Conservation (phyloP, 2,329 filamentous ascomycete species). For the Myriosclerotinia duriaeana region DNA sequence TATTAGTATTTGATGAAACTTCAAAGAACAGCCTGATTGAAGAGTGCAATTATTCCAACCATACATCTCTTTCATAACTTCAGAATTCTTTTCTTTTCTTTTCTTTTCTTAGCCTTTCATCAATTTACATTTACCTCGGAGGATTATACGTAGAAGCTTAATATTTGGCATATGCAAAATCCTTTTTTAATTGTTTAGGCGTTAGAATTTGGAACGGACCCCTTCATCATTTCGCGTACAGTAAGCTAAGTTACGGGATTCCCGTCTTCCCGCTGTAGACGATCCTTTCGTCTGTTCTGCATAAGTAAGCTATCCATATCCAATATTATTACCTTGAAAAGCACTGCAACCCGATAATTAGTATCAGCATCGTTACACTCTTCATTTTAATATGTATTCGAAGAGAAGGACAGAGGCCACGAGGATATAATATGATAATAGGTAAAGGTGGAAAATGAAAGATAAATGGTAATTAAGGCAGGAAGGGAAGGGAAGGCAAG, state of each 20-base stretch:
- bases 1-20: conserved; percentile 1
- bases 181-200: background rate
- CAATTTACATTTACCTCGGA: conserved; percentile 13
- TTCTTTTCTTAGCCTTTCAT: background rate
- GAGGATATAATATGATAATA: background rate
- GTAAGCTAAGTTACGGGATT: conserved; percentile 28
- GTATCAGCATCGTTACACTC: background rate
- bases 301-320: conserved; percentile 11
- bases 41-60: conserved; percentile 3
- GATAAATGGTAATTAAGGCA: background rate
- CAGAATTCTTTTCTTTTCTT: background rate
- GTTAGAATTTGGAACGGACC: conserved; percentile 24
- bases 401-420: background rate
- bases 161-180: background rate
- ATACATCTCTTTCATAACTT: background rate
- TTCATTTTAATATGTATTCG: background rate
- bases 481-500: background rate
- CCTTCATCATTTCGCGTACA: conserved; percentile 22
- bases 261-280: conserved; percentile 26
- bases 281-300: conserved; percentile 11
- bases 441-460: background rate
- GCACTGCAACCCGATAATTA: background rate
- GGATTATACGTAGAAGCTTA: conserved; percentile 20
- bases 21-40: conserved; percentile 6
- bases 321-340: background rate